phyloP scores from a whole-genome alignment of 2,329 filamentous ascomycete genomes.

The Bipolaris victoriae region DNA sequence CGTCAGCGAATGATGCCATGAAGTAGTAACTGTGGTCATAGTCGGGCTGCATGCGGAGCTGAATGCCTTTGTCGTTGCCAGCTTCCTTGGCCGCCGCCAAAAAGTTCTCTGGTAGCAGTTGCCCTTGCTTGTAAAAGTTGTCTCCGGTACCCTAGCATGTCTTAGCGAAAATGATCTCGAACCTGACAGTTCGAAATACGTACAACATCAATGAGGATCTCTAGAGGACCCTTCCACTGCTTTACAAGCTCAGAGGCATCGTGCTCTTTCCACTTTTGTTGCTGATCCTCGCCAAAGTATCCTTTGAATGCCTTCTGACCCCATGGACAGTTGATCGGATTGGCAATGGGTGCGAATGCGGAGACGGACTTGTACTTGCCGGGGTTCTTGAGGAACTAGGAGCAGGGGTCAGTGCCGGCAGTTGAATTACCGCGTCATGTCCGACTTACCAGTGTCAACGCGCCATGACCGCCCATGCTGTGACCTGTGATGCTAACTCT shows the following conservation, averaged over 20 bases:
- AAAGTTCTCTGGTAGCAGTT: slow-evolving; percentile 94
- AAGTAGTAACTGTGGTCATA: slow-evolving; percentile 99
- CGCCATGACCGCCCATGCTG: slow-evolving; percentile 97
- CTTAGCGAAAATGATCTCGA: background rate
- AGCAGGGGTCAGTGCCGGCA: slow-evolving; percentile 9
- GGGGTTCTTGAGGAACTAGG: slow-evolving; percentile 83
- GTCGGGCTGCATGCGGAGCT: slow-evolving; percentile 82
- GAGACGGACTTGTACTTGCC: slow-evolving; percentile 87
- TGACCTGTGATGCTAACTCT: slow-evolving; percentile 89
- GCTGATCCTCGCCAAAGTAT: slow-evolving; percentile 79
- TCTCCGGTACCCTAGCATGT: slow-evolving; percentile 77
- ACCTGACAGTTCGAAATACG: slow-evolving; percentile 45
- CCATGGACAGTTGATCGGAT: slow-evolving; percentile 87
- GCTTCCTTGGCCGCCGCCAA: slow-evolving; percentile 77
- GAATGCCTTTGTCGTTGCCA: slow-evolving; percentile 72
- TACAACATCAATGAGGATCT: slow-evolving; percentile 86
- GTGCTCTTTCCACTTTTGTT: slow-evolving; percentile 81
- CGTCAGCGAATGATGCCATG: slow-evolving; percentile 86
- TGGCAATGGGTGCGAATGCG: slow-evolving; percentile 88
- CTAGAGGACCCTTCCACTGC: slow-evolving; percentile 73
- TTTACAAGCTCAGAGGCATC: slow-evolving; percentile 90
- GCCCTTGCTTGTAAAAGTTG: slow-evolving; percentile 94
- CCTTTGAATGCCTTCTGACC: slow-evolving; percentile 93
- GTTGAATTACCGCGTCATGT: background rate
- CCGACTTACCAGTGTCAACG: slow-evolving; percentile 71